Conservation (phyloP, 2,329 filamentous ascomycete species). For the Xylariaceae sp. region DNA sequence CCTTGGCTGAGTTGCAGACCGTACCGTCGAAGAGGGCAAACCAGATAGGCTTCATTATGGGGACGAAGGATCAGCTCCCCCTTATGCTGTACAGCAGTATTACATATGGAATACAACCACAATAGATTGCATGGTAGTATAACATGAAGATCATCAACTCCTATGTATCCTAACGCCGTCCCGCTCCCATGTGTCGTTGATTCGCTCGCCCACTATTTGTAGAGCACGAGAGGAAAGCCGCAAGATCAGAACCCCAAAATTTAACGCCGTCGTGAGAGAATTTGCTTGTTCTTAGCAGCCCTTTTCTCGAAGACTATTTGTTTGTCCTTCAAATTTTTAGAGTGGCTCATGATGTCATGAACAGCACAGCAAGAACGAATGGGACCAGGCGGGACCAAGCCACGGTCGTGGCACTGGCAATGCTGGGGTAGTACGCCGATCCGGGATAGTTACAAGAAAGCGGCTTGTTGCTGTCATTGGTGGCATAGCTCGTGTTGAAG, state of each 20-base stretch:
- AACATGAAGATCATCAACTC: slow-evolving; percentile 20
- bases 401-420: slow-evolving; percentile 24
- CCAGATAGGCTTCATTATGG: too few species aligned
- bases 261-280: slow-evolving; percentile 18
- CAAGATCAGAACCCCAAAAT: slow-evolving; percentile 15
- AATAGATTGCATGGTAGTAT: slow-evolving; percentile 5
- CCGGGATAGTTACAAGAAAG: slow-evolving; percentile 58
- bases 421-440: slow-evolving; percentile 46
- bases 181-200: slow-evolving; percentile 15
- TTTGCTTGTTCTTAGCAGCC: too few species aligned
- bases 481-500: slow-evolving; percentile 44
- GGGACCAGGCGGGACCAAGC: slow-evolving; percentile 22
- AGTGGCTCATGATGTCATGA: slow-evolving; percentile 12
- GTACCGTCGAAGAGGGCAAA: too few species aligned
- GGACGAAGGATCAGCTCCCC: too few species aligned
- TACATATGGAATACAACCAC: not conserved
- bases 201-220: slow-evolving; percentile 13
- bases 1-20: too few species aligned
- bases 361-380: slow-evolving; percentile 11
- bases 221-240: slow-evolving; percentile 12
- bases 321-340: not conserved
- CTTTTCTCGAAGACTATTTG: too few species aligned
- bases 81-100: too few species aligned
- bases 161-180: slow-evolving; percentile 25
- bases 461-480: slow-evolving; percentile 20